Percentiles rank a stretch among this genome's conserved stretches.
phyloP scores from a whole-genome alignment of 345 rosid genomes.

The Eucalyptus rudis region DNA sequence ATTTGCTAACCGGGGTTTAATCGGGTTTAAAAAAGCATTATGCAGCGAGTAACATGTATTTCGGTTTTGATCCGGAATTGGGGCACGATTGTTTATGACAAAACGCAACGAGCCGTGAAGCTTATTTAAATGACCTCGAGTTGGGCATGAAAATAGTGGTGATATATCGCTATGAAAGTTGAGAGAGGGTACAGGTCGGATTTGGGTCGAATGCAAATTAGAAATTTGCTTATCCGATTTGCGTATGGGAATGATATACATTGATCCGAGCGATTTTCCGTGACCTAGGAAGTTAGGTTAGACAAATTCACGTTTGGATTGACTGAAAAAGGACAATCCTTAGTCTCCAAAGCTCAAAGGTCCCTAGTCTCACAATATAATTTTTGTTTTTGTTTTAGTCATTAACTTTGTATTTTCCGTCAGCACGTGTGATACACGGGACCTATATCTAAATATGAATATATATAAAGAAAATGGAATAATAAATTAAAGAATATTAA shows the following conservation, averaged over 20 bases:
- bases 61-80: accelerated
- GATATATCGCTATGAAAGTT: background rate
- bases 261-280: background rate
- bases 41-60: background rate
- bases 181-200: accelerated
- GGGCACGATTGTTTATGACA: background rate
- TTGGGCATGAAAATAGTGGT: background rate
- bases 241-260: background rate
- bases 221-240: background rate
- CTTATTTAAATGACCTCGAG: background rate
- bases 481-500: too few relatives aligned
- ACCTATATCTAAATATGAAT: too few relatives aligned
- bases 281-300: background rate
- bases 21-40: background rate
- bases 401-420: too few relatives aligned
- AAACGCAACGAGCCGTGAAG: background rate
- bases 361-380: background rate
- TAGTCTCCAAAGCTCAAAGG: too few relatives aligned
- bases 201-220: background rate
- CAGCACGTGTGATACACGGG: background rate
- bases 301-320: background rate
- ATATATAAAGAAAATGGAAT: background rate
- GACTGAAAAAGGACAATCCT: background rate
- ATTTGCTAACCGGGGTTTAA: background rate
- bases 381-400: too few relatives aligned